Percentiles rank a stretch among this genome's conserved stretches.
phyloP scores from a whole-genome alignment of 805 yeast genomes.

The Spathaspora arborariae region DNA sequence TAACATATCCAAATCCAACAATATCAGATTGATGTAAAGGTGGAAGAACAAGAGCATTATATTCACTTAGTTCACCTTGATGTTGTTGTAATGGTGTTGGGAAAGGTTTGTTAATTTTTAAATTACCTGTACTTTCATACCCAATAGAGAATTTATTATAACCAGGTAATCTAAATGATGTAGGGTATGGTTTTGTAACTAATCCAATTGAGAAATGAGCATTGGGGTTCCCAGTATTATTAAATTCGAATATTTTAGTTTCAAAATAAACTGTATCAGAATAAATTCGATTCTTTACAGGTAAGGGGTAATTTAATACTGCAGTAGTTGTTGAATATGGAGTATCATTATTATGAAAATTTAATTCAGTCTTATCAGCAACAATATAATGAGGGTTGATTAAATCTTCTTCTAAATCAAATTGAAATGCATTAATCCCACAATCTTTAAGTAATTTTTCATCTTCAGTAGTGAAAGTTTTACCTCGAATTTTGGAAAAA shows the following conservation, averaged over 20 bases:
- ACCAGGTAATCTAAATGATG: conserved; percentile 67
- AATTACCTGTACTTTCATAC: conserved; percentile 68
- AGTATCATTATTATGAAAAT: conserved; percentile 31
- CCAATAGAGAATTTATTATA: conserved; percentile 65
- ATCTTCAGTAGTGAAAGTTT: conserved; percentile 26
- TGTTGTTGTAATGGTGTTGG: conserved; percentile 44
- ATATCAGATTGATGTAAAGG: conserved; percentile 51
- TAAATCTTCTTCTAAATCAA: conserved; percentile 31
- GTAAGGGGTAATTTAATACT: conserved; percentile 36
- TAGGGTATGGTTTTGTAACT: conserved; percentile 70
- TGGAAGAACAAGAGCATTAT: conserved; percentile 46
- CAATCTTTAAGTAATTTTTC: conserved; percentile 29
- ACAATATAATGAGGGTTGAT: conserved; percentile 33
- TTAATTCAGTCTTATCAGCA: conserved; percentile 36
- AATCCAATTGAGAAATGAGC: conserved; percentile 63
- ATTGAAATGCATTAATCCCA: conserved; percentile 39
- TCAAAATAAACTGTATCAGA: conserved; percentile 61
- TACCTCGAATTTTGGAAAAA: conserved; percentile 28
- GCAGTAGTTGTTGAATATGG: conserved; percentile 40
- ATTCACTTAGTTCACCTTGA: conserved; percentile 35
- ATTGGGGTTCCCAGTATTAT: conserved; percentile 23
- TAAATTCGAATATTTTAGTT: conserved; percentile 35
- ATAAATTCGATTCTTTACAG: conserved; percentile 27
- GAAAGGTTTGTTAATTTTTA: conserved; percentile 64
- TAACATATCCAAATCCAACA: conserved; percentile 52